Evolutionary conservation across 2,329 filamentous ascomycete species (phyloP).

Genomic region (Penicillium sp.): DNA sequence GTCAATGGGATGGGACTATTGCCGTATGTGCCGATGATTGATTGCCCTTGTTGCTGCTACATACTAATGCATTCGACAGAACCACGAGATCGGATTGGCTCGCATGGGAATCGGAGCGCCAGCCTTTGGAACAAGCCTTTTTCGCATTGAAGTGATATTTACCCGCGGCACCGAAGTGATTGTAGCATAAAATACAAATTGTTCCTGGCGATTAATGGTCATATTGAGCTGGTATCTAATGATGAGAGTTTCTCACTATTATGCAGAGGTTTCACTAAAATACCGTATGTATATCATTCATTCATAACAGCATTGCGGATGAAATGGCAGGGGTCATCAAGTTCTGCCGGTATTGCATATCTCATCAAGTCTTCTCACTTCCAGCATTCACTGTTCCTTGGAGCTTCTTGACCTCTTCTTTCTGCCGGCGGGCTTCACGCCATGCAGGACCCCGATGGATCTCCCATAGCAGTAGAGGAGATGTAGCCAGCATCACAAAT

Average conservation of each 20-base stretch:
- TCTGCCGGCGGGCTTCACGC: constrained; percentile 46
- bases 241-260: background rate
- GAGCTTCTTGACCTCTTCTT: constrained; percentile 26
- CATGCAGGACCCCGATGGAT: constrained; percentile 47
- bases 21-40: constrained; percentile 64
- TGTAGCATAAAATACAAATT: background rate
- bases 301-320: constrained; percentile 6
- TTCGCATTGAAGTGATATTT: constrained; percentile 58
- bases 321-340: background rate
- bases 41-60: background rate
- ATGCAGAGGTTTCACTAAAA: too few species aligned
- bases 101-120: constrained; percentile 84
- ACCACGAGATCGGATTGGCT: constrained; percentile 97
- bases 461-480: constrained; percentile 48
- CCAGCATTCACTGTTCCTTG: background rate
- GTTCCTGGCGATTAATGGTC: background rate
- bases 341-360: background rate
- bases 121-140: constrained; percentile 68
- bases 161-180: background rate
- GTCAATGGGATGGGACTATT: constrained; percentile 94
- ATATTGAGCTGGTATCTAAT: constrained; percentile 2
- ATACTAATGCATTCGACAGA: constrained; percentile 49
- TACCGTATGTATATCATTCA: background rate
- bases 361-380: constrained; percentile 1
- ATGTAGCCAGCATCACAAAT: constrained; percentile 41